Conservation (phyloP, 1,284 basidiomycete species). For the Mycosarcoma maydis region DNA sequence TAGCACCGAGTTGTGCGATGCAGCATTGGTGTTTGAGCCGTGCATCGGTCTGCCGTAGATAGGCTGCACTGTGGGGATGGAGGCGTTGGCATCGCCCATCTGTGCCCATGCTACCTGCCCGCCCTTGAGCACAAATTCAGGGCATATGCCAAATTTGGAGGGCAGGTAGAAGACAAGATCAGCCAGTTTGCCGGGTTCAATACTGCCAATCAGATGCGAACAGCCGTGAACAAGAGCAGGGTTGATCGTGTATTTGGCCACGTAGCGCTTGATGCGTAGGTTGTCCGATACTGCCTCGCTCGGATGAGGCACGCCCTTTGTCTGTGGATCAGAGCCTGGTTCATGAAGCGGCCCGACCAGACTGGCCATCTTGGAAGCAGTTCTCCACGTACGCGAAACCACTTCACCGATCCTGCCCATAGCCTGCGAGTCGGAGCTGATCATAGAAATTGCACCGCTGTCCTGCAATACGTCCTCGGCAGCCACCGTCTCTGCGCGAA, state of each 20-base stretch:
- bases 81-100: conserved; percentile 89
- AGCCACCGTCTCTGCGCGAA: conserved; percentile 94
- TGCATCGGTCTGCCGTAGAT: conserved; percentile 88
- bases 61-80: conserved; percentile 90
- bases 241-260: conserved; percentile 97
- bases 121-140: conserved; percentile 91
- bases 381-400: conserved; percentile 90
- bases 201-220: conserved; percentile 84
- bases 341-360: conserved; percentile 76
- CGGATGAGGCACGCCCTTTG: conserved; percentile 10
- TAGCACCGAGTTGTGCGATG: conserved; percentile 80
- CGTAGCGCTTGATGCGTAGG: conserved; percentile 93
- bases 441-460: conserved; percentile 91
- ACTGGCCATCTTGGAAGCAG: conserved; percentile 91
- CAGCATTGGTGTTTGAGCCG: conserved; percentile 79
- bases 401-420: conserved; percentile 97
- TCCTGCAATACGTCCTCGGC: conserved; percentile 98
- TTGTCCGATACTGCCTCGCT: conserved; percentile 80
- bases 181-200: conserved; percentile 84
- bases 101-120: conserved; percentile 90
- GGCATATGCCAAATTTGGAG: conserved; percentile 87
- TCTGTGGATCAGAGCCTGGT: not conserved
- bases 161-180: conserved; percentile 96
- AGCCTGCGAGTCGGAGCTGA: conserved; percentile 92
- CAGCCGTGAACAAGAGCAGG: conserved; percentile 96